Evolutionary conservation across 176 grass and related monocot genomes (phyloP), one percentile per base, ranked within the genome.

Genomic region (Oropetium thomaeum): DNA sequence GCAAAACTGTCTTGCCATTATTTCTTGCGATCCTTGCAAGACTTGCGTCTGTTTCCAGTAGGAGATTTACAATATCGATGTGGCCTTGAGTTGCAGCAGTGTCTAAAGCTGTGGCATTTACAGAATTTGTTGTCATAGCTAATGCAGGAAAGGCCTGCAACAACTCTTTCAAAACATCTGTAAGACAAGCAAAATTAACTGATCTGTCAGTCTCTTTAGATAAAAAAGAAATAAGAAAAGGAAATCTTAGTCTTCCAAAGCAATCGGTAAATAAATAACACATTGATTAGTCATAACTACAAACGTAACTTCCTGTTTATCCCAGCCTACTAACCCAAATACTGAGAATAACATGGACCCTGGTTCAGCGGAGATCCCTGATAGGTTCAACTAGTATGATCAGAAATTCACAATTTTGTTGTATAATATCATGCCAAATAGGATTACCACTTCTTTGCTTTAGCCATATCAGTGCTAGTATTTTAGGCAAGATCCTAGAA

Each of bases 51-150:
- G 88, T 91, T 85, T 97, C 90, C 76, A 97, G 84, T 27, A 97
- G 71, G 66, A 97, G 90, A 82, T 97, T 87, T 26, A 97, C 94
- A 38, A 97, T 85, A 73, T 87, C 90, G 57, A 86, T 73, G 59
- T 97, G 94, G 22, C 90, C 90, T 79, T 93, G 90, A 49, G 88
- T 97, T 34, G 90, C 90, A 25, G 94, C 94, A 42, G 90, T 93
- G 54, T 97, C 94, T 37, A 97, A 77, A 76, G 94, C 90, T n/a
- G 94, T 97, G 72, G 94, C 85, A 77, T 97, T 97, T 66, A 93
- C 69, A 7, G 86, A 93, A 89, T 75, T 93, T 60, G 94, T 93
- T 62, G 94, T 97, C 87, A 97, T 97, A 66, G 94, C 91, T 79
- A 97, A 83, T 8, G 84, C 84, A 8, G 94, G 86, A 75, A 93